A percentile compares a stretch with the other conserved stretches of the same genome.
Evolutionary conservation across 179 eudicot genomes (phyloP).

Genomic region (Pouteria campechiana): DNA sequence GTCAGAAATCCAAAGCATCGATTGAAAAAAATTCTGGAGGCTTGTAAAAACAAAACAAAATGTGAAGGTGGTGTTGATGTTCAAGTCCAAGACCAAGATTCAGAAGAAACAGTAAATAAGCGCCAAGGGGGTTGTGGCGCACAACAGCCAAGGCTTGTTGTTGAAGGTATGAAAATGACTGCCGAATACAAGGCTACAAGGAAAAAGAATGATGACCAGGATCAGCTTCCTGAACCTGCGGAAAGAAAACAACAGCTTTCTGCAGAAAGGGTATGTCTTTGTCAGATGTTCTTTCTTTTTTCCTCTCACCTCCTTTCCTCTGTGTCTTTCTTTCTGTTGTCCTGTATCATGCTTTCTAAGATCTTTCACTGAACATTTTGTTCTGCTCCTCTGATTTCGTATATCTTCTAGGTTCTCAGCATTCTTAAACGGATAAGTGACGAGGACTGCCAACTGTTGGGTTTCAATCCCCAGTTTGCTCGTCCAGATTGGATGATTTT

Average conservation of each 20-base stretch:
- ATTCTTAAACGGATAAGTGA: constrained; percentile 38
- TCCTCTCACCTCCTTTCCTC: no score
- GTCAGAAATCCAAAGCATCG: constrained; percentile 36
- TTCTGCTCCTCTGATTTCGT: neutral
- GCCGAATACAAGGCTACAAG: constrained; percentile 36
- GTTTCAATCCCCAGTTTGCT: constrained; percentile 41
- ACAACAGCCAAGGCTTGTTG: constrained; percentile 36
- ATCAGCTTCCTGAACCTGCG: constrained; percentile 45
- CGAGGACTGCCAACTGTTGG: constrained; percentile 36
- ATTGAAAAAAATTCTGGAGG: constrained; percentile 35
- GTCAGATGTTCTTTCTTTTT: no score
- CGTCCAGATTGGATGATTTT: constrained; percentile 61
- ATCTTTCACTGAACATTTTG: neutral
- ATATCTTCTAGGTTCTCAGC: constrained; percentile 25
- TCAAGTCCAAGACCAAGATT: constrained; percentile 25
- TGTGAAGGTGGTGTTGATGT: constrained; percentile 47
- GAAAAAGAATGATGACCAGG: constrained; percentile 44
- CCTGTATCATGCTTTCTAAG: neutral
- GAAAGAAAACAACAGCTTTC: constrained; percentile 49
- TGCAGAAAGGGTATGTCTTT: constrained; percentile 31
- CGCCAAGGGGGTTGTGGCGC: constrained; percentile 49
- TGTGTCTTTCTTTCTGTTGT: neutral
- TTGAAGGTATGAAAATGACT: constrained; percentile 46
- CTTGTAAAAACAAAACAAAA: constrained; percentile 36
- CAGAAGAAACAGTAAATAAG: constrained; percentile 22